phyloP scores from a whole-genome alignment of 2,329 filamentous ascomycete genomes.

The Rutstroemia sp. region DNA sequence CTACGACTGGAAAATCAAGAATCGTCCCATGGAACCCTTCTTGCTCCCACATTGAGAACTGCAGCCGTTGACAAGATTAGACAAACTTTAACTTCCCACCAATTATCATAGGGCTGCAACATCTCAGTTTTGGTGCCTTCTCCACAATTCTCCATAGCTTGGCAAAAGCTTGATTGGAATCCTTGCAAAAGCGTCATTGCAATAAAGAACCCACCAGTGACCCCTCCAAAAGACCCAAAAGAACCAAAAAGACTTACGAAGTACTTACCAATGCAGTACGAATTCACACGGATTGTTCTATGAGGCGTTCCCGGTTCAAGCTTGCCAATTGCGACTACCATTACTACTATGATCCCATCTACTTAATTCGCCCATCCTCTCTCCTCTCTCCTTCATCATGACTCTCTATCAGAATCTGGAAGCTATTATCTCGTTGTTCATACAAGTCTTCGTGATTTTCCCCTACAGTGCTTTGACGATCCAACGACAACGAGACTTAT shows the following conservation, averaged over 20 bases:
- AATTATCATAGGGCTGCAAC: not conserved
- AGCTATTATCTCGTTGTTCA: constrained; percentile 17
- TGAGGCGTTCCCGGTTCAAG: not conserved
- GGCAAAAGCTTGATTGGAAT: constrained; percentile 19
- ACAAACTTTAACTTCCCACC: no score
- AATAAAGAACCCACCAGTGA: not conserved
- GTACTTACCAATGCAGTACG: not conserved
- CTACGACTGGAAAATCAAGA: no score
- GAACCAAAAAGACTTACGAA: not conserved
- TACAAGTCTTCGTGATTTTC: constrained; percentile 28
- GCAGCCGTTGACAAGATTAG: no score
- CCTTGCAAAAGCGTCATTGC: constrained; percentile 12
- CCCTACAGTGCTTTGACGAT: constrained; percentile 28
- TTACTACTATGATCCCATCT: not conserved
- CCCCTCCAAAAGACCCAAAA: not conserved
- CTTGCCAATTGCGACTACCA: not conserved
- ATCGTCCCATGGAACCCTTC: no score
- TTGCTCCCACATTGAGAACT: no score
- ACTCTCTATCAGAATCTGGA: constrained; percentile 10
- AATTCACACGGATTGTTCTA: no score
- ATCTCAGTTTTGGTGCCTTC: not conserved
- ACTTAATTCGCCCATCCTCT: not conserved
- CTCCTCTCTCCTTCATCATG: constrained; percentile 9
- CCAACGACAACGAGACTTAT: constrained; percentile 17
- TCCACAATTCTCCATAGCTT: constrained; percentile 8